A percentile compares a stretch with the other conserved stretches of the same genome.
Conservation (phyloP, 352 stramenopile species). For the Peronospora destructor region DNA sequence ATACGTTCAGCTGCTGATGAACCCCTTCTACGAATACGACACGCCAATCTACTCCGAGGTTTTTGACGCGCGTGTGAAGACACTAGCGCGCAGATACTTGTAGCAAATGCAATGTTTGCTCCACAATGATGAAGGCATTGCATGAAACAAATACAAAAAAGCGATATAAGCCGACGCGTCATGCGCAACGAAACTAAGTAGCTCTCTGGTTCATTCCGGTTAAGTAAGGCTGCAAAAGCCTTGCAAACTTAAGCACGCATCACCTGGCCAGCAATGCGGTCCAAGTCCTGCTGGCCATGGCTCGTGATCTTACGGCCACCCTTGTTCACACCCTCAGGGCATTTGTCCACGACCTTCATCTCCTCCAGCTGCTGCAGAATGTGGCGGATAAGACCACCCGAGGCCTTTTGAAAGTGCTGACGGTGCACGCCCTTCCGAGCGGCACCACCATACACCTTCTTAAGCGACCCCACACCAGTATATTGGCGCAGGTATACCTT, state of each 20-base stretch:
- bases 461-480: constrained; percentile 93
- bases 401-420: constrained; percentile 95
- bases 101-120: constrained; percentile 3
- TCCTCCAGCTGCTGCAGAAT: constrained; percentile 97
- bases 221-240: constrained; percentile 24
- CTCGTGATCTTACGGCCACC: constrained; percentile 92
- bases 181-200: constrained; percentile 30
- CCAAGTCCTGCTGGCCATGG: constrained; percentile 98
- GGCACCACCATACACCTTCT: constrained; percentile 96
- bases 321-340: constrained; percentile 84
- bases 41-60: constrained; percentile 89
- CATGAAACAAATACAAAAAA: constrained; percentile 6
- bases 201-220: constrained; percentile 36
- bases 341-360: constrained; percentile 98
- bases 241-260: constrained; percentile 62
- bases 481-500: constrained; percentile 98
- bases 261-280: constrained; percentile 96
- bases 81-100: constrained; percentile 85
- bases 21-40: constrained; percentile 95
- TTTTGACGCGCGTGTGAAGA: constrained; percentile 90
- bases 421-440: constrained; percentile 89
- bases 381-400: constrained; percentile 94
- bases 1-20: constrained; percentile 86
- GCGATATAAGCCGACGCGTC: constrained; percentile 2
- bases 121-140: background rate